Evolutionary conservation across 768 basidiomycete species (phyloP), one percentile per base, ranked within the genome.

Genomic region (Naematelia aurantialba): DNA sequence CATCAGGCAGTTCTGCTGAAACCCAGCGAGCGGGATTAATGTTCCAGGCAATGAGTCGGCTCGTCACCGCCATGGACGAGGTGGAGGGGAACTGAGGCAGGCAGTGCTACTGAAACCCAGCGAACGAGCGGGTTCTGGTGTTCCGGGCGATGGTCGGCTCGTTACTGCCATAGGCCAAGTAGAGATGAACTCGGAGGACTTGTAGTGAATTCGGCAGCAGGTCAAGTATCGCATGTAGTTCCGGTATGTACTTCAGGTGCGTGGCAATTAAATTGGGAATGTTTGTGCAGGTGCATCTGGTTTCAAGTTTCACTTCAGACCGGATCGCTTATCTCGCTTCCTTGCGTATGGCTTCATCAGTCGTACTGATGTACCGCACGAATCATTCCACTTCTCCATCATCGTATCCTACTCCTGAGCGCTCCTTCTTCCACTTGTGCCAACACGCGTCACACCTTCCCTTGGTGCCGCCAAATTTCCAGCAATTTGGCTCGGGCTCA

Each of bases 61-160:
- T 74, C 62, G 59, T 65, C 19, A 69, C 67, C 27, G 72, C 72
- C 5, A 71, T 74, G 72, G 72, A 69, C 45, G 72, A 74, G 59
- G 72, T 74, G 21, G 72, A 74, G 57, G 67, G 66, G 46, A 58
- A 50, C 17, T 62, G 59, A 49, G 34, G 17, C 8, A 39, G 8
- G 34, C 34, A 39, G 34, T 39, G 34, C 17, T 39, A 8, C 34
- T 39, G n/a, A n/a, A n/a, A n/a, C n/a, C n/a, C n/a, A n/a, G n/a
- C n/a, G n/a, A n/a, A n/a, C n/a, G n/a, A n/a, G n/a, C n/a, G n/a
- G n/a, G n/a, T n/a, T n/a, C n/a, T n/a, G n/a, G n/a, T n/a, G n/a
- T n/a, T n/a, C n/a, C n/a, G n/a, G n/a, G n/a, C n/a, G n/a, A n/a
- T n/a, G n/a, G n/a, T n/a, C n/a, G n/a, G n/a, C n/a, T n/a, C n/a